These are phyloP conservation scores for Bondarzewia mesenterica DNA, from an alignment of 1,284 basidiomycete genomes.

Conservation along the genomic window DNA sequence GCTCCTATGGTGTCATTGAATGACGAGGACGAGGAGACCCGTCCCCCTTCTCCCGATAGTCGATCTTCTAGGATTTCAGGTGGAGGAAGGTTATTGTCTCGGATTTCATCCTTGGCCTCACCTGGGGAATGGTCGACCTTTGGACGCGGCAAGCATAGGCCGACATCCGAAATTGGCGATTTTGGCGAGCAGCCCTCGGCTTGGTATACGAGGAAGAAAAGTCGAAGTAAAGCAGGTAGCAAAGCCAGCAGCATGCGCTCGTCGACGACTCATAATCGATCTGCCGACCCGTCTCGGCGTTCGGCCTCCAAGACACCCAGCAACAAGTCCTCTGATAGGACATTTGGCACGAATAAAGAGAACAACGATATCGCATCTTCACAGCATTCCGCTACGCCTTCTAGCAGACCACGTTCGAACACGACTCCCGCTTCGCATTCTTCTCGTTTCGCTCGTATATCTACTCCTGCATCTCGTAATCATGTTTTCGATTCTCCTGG, in stretches of 20 bases:
- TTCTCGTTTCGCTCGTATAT: slow-evolving; percentile 13
- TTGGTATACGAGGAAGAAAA: slow-evolving; percentile 6
- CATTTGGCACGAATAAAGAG: slow-evolving; percentile 8
- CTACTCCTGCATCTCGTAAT: slow-evolving; percentile 16
- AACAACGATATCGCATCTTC: background rate
- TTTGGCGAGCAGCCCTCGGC: slow-evolving; percentile 12
- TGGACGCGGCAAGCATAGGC: slow-evolving; percentile 19
- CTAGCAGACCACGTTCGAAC: slow-evolving; percentile 16
- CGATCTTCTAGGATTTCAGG: background rate
- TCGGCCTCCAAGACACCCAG: slow-evolving; percentile 8
- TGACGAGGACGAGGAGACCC: background rate
- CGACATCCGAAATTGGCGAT: too few species aligned
- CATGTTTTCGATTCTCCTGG: slow-evolving; percentile 25
- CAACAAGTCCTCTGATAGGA: slow-evolving; percentile 8
- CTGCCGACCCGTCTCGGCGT: too few species aligned
- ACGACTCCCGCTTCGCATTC: slow-evolving; percentile 11
- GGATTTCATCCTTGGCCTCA: slow-evolving; percentile 18
- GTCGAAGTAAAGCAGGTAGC: slow-evolving; percentile 8
- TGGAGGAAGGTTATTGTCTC: slow-evolving; percentile 13
- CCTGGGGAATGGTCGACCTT: slow-evolving; percentile 36
- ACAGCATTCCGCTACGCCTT: slow-evolving; percentile 16
- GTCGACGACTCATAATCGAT: slow-evolving; percentile 3
- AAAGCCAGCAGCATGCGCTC: background rate
- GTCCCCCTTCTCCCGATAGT: background rate
- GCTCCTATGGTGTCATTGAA: slow-evolving; percentile 3